Conservation (phyloP, 2,329 filamentous ascomycete genomes). For the Scortechinia acanthostroma region DNA sequence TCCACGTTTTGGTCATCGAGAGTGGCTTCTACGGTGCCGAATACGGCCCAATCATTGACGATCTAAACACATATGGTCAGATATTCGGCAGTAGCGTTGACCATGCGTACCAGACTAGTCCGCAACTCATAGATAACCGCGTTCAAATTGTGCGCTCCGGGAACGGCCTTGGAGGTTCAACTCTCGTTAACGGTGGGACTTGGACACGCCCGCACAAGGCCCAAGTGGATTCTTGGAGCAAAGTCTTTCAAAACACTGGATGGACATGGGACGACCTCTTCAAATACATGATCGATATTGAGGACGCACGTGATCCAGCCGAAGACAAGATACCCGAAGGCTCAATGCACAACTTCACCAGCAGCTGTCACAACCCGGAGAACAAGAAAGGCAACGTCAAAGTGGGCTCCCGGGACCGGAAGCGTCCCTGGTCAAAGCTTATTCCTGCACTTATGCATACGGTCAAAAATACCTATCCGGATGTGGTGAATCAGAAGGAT, state of each 20-base stretch:
- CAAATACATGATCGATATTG: constrained; percentile 4
- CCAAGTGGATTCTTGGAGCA: neutral
- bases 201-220: constrained; percentile 17
- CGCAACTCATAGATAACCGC: constrained; percentile 10
- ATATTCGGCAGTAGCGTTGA: constrained; percentile 15
- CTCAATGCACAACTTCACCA: constrained; percentile 10
- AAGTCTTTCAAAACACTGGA: constrained; percentile 4
- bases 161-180: constrained; percentile 16
- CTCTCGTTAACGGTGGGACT: constrained; percentile 15
- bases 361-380: constrained; percentile 10
- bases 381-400: constrained; percentile 13
- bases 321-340: constrained; percentile 6
- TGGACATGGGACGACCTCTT: neutral
- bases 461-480: neutral
- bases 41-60: constrained; percentile 12
- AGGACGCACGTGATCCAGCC: constrained; percentile 3
- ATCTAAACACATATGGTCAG: constrained; percentile 14
- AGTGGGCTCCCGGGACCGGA: constrained; percentile 11
- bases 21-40: constrained; percentile 15
- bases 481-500: constrained; percentile 8
- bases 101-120: constrained; percentile 9
- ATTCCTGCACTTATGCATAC: constrained; percentile 13
- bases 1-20: neutral
- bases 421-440: constrained; percentile 10
- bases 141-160: constrained; percentile 10